Evolutionary conservation across 2,329 filamentous ascomycete species (phyloP).

Genomic region (Colletotrichum higginsianum): DNA sequence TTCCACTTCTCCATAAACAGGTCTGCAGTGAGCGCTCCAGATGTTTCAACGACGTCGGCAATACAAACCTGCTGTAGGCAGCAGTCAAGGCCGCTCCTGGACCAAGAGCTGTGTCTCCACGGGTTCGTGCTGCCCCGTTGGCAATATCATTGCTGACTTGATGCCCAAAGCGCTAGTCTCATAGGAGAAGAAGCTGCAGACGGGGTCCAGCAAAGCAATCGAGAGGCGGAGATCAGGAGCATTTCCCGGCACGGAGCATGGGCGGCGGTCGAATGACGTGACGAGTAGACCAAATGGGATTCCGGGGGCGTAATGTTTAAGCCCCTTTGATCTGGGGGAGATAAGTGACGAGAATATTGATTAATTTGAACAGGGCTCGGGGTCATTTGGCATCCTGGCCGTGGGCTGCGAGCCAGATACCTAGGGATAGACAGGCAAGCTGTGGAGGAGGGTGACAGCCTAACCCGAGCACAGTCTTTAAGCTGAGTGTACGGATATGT

Average conservation of each 20-base stretch:
- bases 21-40: background rate
- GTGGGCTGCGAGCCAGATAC: background rate
- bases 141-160: conserved; percentile 16
- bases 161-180: background rate
- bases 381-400: conserved; percentile 1
- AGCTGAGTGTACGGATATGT: conserved; percentile 4
- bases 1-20: background rate
- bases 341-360: conserved; percentile 21
- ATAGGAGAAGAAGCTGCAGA: background rate
- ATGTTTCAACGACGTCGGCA: background rate
- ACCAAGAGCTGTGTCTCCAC: background rate
- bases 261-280: conserved; percentile 30
- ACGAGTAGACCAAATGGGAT: conserved; percentile 17
- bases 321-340: conserved; percentile 34
- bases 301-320: conserved; percentile 19
- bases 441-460: conserved; percentile 17
- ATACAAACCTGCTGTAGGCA: background rate
- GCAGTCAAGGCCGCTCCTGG: background rate
- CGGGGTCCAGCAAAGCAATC: background rate
- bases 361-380: conserved; percentile 11
- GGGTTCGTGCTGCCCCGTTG: background rate
- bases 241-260: conserved; percentile 26
- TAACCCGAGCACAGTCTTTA: conserved; percentile 17
- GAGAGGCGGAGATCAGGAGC: conserved; percentile 19
- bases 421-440: background rate